Base-by-base conservation (phyloP, 176 grass and related monocot genomes). In the Puya raimondii region DNA sequence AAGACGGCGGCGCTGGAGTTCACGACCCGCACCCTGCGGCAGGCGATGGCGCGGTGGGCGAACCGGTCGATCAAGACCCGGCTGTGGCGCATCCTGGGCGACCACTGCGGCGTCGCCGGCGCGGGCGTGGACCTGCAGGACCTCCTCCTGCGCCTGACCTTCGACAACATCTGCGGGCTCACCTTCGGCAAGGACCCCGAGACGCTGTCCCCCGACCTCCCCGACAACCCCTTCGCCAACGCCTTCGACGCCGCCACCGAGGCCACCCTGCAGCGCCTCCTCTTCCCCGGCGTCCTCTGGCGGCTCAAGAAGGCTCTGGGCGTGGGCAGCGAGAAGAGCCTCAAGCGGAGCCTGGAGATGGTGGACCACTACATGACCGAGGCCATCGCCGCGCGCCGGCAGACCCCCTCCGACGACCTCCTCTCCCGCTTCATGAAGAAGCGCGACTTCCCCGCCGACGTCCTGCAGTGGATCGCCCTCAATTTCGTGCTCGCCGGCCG, bases 1-100 rank as follows among this genome's bases (percentile, higher is more conserved):
- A 96, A 96, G 81, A 96, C 93, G 51, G 93, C 93, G 4, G 93
- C 88, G 53, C 93, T 96, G 58, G 93, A 96, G 71, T 96, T 96
- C 76, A 96, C 92, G 68, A 96, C 93, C 8, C 75, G 88, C 29
- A 96, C 93, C 10, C 51, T 96, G 65, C 93, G 93, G 23, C 84
- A 92, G 67, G 93, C 93, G 13, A 96, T 96, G 93, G 81, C 86
- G 3, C 86, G 88, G 49, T 89, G 92, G 88, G 83, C 88, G 49
- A 91, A 91, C 80, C 81, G 83, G 66, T 80, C 86, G 8, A 89
- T 96, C 78, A 86, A 88, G 82, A 68, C 50, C 73, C 88, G 92
- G 53, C 79, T 96, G 1, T 91, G 88, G 87, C 65, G 63, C 3
- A 96, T 96, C 86, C 84, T 96, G 48, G 78, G 75, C 0, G 92